Conservation (phyloP, 192 early-diverging fungal species). For the Backusella liffmaniae region DNA sequence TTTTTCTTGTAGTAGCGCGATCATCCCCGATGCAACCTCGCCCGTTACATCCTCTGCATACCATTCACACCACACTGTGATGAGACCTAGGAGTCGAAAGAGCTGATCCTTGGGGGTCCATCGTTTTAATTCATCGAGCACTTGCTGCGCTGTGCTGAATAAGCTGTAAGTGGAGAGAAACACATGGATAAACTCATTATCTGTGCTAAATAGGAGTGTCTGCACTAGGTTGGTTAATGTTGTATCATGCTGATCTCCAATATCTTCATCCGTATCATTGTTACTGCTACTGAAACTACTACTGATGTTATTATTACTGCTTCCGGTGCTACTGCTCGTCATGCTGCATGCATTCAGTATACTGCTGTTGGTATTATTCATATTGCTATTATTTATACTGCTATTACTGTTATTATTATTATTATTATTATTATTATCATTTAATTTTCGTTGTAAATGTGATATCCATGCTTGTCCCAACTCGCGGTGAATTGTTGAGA, state of each 20-base stretch:
- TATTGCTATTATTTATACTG: neutral
- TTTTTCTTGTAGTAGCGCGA: conserved; percentile 19
- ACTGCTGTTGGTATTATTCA: neutral
- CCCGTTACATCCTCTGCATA: conserved; percentile 22
- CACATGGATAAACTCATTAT: conserved; percentile 28
- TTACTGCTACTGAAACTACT: neutral
- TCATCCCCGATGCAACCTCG: conserved; percentile 27
- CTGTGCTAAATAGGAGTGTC: neutral
- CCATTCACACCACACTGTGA: conserved; percentile 30
- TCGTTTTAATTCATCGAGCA: conserved; percentile 11
- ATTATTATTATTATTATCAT: neutral
- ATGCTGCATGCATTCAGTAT: neutral
- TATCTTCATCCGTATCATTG: neutral
- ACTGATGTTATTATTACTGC: neutral
- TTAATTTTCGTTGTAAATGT: neutral
- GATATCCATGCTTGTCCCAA: conserved; percentile 4
- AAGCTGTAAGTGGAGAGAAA: conserved; percentile 42
- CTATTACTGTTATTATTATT: neutral
- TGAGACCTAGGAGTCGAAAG: neutral
- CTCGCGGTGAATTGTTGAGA: neutral
- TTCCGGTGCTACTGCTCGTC: conserved; percentile 1
- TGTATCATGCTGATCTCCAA: conserved; percentile 27
- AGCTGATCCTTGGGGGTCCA: neutral
- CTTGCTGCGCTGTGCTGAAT: conserved; percentile 30
- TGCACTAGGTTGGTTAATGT: conserved; percentile 66